Conservation (phyloP, 2,329 filamentous ascomycete species). For the Fusarium drepaniforme region DNA sequence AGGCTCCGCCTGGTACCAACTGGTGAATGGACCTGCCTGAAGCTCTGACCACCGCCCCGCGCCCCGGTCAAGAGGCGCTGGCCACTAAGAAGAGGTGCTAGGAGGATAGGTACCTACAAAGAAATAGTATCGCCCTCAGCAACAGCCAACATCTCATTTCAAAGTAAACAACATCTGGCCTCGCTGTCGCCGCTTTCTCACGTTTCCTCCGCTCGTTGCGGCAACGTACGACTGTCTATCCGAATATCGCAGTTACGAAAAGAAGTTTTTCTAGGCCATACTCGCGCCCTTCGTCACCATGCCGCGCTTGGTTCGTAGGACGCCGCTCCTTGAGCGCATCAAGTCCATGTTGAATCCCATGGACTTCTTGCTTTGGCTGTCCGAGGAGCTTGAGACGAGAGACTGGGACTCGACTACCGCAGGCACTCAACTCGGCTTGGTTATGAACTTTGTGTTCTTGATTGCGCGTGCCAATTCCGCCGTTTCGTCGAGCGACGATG, state of each 20-base stretch:
- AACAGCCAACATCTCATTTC: conserved; percentile 26
- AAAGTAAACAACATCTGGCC: conserved; percentile 45
- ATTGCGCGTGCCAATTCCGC: conserved; percentile 84
- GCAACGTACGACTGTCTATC: background rate
- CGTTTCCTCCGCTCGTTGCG: conserved; percentile 4
- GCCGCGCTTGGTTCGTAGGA: conserved; percentile 85
- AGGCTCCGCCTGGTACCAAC: conserved; percentile 40
- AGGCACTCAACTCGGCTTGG: conserved; percentile 80
- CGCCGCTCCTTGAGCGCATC: conserved; percentile 84
- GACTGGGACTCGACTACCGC: conserved; percentile 89
- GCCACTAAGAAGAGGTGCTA: conserved; percentile 31
- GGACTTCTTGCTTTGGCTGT: conserved; percentile 91
- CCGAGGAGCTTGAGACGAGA: conserved; percentile 90
- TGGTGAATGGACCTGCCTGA: conserved; percentile 15
- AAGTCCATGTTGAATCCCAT: conserved; percentile 84
- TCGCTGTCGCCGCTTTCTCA: conserved; percentile 6
- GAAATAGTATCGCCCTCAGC: conserved; percentile 31
- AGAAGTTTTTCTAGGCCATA: background rate
- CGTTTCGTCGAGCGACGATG: conserved; percentile 75
- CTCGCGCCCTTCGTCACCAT: conserved; percentile 52
- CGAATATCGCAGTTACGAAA: conserved; percentile 9
- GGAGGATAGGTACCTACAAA: conserved; percentile 29
- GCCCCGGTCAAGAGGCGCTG: conserved; percentile 21
- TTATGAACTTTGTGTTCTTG: conserved; percentile 83
- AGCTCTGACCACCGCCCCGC: conserved; percentile 48